Evolutionary conservation across 2,329 filamentous ascomycete genomes (phyloP), one percentile per base, ranked within the genome.

Genomic region (Tolypocladium paradoxum): DNA sequence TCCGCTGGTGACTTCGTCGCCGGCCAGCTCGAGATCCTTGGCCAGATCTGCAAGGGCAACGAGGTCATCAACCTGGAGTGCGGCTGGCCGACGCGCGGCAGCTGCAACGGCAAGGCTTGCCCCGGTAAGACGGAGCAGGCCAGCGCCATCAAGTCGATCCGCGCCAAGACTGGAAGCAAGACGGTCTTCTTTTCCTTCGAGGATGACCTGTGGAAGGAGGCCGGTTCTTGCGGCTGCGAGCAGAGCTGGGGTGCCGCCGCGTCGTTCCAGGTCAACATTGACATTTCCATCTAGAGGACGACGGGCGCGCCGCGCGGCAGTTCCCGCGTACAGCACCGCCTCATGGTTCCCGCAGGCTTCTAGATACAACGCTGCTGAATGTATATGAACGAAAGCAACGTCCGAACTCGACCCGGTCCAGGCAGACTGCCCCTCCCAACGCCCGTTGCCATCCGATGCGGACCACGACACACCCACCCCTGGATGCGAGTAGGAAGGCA

Each of bases 61-160:
- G 73, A 81, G 37, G 85, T 84, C 60, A 83, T 89, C 76, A 89
- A 92, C 74, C 78, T 95, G 61, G 92, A 97, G 83, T 88, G 87
- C 54, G 92, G 92, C 64, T 97, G 91, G 90, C 92, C 92, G 59
- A 83, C 75, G 52, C 60, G 67, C 8, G 91, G 91, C 66, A 62
- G 69, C 33, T 70, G 81, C 73, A 92, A 93, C 73, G 89, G 88
- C 56, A 66, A 66, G 22, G 90, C 90, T 54, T 75, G 88, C 62
- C 83, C 91, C 53, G 83, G 87, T 61, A 49, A 61, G 6, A 43
- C 65, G 1, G 75, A 92, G 74, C 92, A 97, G 79, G 73, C 73
- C 50, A 70, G 65, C 45, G 92, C 92, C 62, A 83, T 97, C 68
- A 68, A 78, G 58, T 80, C 80, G 54, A 92, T 97, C 67, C 72